phyloP scores from a whole-genome alignment of 2,329 filamentous ascomycete genomes.

The Dactylellina leptospora region DNA sequence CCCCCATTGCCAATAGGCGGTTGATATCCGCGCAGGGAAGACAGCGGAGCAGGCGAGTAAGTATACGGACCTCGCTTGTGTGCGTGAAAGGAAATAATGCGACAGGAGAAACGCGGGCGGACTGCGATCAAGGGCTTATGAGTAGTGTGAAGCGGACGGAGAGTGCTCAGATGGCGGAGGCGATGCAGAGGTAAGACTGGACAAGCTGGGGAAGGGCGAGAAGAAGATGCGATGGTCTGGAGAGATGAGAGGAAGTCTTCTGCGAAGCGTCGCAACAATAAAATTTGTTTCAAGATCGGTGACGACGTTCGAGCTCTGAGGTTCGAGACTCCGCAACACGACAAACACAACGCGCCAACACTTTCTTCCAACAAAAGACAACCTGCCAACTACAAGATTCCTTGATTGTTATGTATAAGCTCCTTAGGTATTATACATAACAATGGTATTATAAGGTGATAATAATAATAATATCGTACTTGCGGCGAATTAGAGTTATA shows the following conservation, averaged over 20 bases:
- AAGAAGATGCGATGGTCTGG: constrained; percentile 9
- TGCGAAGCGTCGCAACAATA: constrained; percentile 26
- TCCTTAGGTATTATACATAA: too few relatives aligned
- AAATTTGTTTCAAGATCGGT: constrained; percentile 32
- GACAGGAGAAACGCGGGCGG: not conserved
- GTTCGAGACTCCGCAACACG: too few relatives aligned
- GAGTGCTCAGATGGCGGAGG: too few relatives aligned
- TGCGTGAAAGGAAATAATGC: not conserved
- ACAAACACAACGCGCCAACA: too few relatives aligned
- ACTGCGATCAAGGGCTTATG: too few relatives aligned
- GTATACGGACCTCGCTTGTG: constrained; percentile 4
- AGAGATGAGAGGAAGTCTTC: not conserved
- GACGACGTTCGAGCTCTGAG: constrained; percentile 42
- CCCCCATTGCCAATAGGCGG: constrained; percentile 49
- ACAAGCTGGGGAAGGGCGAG: constrained; percentile 11
- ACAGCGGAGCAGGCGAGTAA: constrained; percentile 22
- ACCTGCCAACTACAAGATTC: too few relatives aligned
- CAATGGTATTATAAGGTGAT: too few relatives aligned
- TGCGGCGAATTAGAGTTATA: too few relatives aligned
- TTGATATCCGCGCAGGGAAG: constrained; percentile 49
- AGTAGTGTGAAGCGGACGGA: not conserved
- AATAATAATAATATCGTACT: too few relatives aligned
- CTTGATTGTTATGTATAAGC: too few relatives aligned
- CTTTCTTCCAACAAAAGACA: too few relatives aligned
- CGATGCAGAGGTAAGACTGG: not conserved